phyloP scores from a whole-genome alignment of 257 asterid genomes.

The Perilla frutescens region DNA sequence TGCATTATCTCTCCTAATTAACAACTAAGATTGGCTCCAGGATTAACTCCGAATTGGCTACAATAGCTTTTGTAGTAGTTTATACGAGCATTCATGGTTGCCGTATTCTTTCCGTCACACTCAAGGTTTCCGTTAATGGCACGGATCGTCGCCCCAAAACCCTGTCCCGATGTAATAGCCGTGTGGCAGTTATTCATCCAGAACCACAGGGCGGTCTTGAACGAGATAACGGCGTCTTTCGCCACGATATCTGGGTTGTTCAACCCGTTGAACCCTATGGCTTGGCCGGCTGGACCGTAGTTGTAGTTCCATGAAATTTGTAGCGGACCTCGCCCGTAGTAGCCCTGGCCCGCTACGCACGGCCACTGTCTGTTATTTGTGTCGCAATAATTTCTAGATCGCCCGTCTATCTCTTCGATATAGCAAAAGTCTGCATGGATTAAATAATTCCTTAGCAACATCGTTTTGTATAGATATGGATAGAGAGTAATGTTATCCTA shows the following conservation, averaged over 20 bases:
- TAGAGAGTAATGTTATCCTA: no score
- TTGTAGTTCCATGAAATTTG: constrained; percentile 62
- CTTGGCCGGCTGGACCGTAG: constrained; percentile 53
- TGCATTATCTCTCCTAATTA: not conserved
- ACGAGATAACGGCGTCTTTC: constrained; percentile 38
- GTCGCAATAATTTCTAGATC: constrained; percentile 45
- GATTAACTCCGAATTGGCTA: constrained; percentile 24
- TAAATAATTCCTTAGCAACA: no score
- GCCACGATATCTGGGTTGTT: constrained; percentile 49
- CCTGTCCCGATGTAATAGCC: constrained; percentile 6
- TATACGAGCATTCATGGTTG: constrained; percentile 7
- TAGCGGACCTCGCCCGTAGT: constrained; percentile 56
- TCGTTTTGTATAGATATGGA: no score
- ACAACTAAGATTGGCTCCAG: constrained; percentile 27
- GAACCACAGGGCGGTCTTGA: constrained; percentile 40
- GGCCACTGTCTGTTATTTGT: constrained; percentile 41
- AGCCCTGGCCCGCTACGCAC: constrained; percentile 36
- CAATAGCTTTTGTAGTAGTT: constrained; percentile 25
- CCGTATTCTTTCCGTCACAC: constrained; percentile 11
- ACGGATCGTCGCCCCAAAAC: constrained; percentile 31
- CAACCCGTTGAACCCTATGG: constrained; percentile 50
- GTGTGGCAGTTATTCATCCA: constrained; percentile 29
- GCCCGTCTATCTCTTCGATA: constrained; percentile 18
- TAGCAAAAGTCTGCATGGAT: constrained; percentile 7
- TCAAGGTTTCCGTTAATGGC: constrained; percentile 35